These are phyloP conservation scores for Cochlearia excelsa DNA, from an alignment of 345 rosid species.

Conservation along the genomic window DNA sequence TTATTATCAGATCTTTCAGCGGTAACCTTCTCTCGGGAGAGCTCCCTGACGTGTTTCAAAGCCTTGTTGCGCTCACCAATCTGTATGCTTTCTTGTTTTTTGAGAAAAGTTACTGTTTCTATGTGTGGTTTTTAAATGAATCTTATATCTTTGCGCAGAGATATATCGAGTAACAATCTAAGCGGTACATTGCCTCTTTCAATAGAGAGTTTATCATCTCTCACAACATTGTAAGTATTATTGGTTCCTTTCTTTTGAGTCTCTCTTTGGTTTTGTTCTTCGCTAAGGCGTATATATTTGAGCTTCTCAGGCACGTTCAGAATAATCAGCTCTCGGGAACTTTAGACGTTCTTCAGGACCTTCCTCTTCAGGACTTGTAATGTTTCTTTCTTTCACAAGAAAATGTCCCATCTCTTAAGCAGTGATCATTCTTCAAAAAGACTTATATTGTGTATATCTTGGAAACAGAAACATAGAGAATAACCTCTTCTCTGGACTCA, in stretches of 20 bases:
- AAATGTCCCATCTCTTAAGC: slow-evolving; percentile 19
- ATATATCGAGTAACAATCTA: slow-evolving; percentile 76
- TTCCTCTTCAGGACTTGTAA: slow-evolving; percentile 83
- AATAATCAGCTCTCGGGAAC: slow-evolving; percentile 83
- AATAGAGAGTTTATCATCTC: slow-evolving; percentile 49
- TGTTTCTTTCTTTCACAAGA: slow-evolving; percentile 31
- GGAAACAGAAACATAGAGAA: slow-evolving; percentile 81
- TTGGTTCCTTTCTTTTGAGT: not conserved
- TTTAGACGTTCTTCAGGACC: slow-evolving; percentile 79
- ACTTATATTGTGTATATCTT: slow-evolving; percentile 9
- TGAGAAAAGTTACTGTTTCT: slow-evolving; percentile 10
- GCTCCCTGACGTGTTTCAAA: slow-evolving; percentile 74
- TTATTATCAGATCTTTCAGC: slow-evolving; percentile 69
- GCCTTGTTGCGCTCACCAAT: slow-evolving; percentile 67
- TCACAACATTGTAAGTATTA: slow-evolving; percentile 75
- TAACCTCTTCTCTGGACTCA: slow-evolving; percentile 81
- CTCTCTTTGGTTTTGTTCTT: not conserved
- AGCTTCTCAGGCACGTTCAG: slow-evolving; percentile 77
- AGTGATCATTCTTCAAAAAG: not conserved
- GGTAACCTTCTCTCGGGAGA: slow-evolving; percentile 77
- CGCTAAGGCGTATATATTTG: slow-evolving; percentile 38
- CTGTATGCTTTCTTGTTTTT: slow-evolving; percentile 51
- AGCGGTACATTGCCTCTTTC: slow-evolving; percentile 84
- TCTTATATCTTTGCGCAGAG: slow-evolving; percentile 51
- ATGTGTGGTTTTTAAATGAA: slow-evolving; percentile 1